phyloP scores from a whole-genome alignment of 345 rosid species.

The Melaleuca quinquenervia region DNA sequence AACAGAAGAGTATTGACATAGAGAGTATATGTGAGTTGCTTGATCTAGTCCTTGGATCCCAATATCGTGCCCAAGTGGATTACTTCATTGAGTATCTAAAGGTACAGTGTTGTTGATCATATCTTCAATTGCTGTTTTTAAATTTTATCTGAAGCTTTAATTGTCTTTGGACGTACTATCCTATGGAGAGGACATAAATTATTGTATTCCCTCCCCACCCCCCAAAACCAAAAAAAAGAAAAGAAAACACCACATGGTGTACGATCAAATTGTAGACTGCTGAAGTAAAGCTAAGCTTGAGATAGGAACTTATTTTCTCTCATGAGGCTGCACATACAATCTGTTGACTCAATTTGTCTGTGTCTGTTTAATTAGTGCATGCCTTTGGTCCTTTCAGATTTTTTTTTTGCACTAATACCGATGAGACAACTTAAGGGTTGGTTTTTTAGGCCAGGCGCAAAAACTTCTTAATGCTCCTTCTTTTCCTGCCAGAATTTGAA shows the following conservation, averaged over 20 bases:
- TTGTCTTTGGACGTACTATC: not conserved
- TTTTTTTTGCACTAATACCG: not conserved
- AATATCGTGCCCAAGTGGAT: constrained; percentile 65
- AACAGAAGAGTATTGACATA: constrained; percentile 78
- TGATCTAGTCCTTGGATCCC: constrained; percentile 69
- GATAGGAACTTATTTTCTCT: not conserved
- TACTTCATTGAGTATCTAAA: constrained; percentile 61
- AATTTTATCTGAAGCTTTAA: not conserved
- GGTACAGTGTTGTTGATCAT: constrained; percentile 21
- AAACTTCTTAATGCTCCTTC: not conserved
- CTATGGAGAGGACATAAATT: not conserved
- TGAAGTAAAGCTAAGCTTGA: not conserved
- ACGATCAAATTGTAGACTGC: not conserved
- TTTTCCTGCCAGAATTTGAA: not conserved
- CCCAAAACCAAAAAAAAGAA: not conserved
- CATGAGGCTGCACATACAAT: not conserved
- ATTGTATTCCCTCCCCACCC: not conserved
- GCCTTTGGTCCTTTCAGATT: not conserved
- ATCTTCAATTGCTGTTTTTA: not conserved
- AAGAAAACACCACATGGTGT: no score
- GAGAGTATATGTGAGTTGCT: constrained; percentile 84
- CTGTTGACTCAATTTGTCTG: not conserved
- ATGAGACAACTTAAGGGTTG: not conserved
- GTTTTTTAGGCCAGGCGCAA: not conserved
- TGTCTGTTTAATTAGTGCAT: not conserved